Evolutionary conservation across 805 yeast genomes (phyloP), one percentile per base, ranked within the genome.

Genomic region (Candida hispaniensis): DNA sequence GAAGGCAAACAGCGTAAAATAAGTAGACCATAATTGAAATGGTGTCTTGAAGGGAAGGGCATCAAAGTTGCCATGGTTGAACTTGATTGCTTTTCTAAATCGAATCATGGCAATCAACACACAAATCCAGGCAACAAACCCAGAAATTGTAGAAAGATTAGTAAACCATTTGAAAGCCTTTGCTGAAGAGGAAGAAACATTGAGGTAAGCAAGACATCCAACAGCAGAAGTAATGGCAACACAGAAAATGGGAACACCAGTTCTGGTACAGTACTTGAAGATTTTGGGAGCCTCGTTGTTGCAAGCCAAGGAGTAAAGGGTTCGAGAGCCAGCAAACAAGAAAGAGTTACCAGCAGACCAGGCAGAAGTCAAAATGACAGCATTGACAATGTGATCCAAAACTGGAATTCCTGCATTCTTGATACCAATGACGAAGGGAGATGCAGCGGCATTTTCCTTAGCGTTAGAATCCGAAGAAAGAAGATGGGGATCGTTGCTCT

Each of bases 191-290:
- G 68, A 59, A 4, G 76, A 69, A 17, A 61, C 68, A 46, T 73
- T 73, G 50, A 75, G 83, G 82, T 61, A 79, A 1, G 82, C 69
- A 20, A 79, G 57, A 2, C 71, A 51, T 0, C 79, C 79, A 48
- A 79, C 71, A 1, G 63, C 38, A 1, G 78, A 74, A 0, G 85
- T 66, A 42, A 74, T 69, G 15, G 77, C 43, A 1, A 81, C 88
- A 14, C 88, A 71, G 41, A 62, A 60, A 50, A 74, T 74, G 1
- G 94, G 94, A 6, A 78, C 81, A 7, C 93, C 93, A 27, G 58
- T 56, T 23, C 64, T 59, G 41, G 72, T 71, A 54, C 93, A 79
- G 22, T 61, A 51, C 10, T 71, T 63, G 51, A 81, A 74, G 32
- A 74, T 50, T 21, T 58, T 59, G 7, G 93, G 93, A 1, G 80